Conservation (phyloP, 495 filamentous ascomycete species). For the Letharia lupina region DNA sequence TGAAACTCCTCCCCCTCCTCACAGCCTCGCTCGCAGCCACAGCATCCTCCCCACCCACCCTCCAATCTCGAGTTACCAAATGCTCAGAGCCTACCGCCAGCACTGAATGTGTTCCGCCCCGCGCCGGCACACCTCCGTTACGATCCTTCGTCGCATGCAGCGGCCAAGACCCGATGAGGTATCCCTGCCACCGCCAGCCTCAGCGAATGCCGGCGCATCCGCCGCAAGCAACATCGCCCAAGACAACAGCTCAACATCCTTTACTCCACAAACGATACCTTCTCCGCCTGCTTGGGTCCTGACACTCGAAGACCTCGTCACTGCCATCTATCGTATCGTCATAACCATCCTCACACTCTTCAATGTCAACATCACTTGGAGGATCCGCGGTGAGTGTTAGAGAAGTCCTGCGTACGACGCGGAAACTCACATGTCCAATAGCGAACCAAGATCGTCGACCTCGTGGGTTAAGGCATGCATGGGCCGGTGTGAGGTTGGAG, state of each 20-base stretch:
- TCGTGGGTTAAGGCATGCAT: background rate
- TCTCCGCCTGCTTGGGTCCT: background rate
- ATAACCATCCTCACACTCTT: background rate
- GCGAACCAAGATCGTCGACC: background rate
- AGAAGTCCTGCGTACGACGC: background rate
- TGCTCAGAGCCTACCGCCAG: background rate
- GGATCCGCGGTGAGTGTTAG: background rate
- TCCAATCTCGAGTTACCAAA: background rate
- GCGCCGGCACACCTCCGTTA: background rate
- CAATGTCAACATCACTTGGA: constrained; percentile 1
- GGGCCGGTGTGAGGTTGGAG: background rate
- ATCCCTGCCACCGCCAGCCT: background rate
- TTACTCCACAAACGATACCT: background rate
- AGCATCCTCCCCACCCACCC: background rate
- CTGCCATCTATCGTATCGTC: background rate
- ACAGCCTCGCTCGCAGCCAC: background rate
- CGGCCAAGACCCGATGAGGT: background rate
- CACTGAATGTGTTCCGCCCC: background rate
- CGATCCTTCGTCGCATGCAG: background rate
- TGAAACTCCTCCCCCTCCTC: background rate
- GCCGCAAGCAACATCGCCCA: background rate
- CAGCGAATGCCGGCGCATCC: background rate
- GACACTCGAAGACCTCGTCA: background rate
- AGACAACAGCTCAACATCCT: background rate
- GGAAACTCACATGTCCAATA: background rate